These are phyloP conservation scores for Cornus florida DNA, from an alignment of 148 eudicot genomes.

Conservation along the genomic window DNA sequence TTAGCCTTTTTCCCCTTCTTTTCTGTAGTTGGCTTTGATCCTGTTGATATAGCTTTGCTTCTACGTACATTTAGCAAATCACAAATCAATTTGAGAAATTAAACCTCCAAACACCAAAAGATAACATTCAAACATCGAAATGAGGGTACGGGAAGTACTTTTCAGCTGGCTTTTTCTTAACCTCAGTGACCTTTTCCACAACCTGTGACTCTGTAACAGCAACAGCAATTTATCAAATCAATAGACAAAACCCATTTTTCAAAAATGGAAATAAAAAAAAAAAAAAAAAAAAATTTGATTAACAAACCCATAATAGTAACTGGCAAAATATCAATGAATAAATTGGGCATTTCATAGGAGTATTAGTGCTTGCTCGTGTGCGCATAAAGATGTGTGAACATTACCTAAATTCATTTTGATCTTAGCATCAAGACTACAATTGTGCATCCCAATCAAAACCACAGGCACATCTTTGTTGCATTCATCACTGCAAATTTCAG, in stretches of 20 bases:
- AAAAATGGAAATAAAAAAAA: not conserved
- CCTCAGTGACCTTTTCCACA: conserved; percentile 48
- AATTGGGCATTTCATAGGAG: not conserved
- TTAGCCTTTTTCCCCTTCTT: conserved; percentile 59
- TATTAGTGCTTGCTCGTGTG: no score
- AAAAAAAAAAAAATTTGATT: no score
- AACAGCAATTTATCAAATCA: not conserved
- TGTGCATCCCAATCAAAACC: conserved; percentile 79
- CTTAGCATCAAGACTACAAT: conserved; percentile 72
- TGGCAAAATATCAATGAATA: not conserved
- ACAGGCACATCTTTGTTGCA: conserved; percentile 79
- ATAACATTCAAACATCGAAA: not conserved
- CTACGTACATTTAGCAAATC: conserved; percentile 14
- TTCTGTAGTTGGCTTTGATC: conserved; percentile 24
- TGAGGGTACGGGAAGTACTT: conserved; percentile 22
- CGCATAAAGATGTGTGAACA: no score
- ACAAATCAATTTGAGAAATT: not conserved
- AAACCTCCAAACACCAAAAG: not conserved
- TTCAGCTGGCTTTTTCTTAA: conserved; percentile 46
- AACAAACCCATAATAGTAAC: not conserved
- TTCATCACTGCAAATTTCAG: conserved; percentile 48
- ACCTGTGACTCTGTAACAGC: conserved; percentile 47
- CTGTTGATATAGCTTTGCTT: conserved; percentile 43
- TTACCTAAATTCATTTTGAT: conserved; percentile 71
- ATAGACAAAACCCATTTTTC: not conserved